Base-by-base conservation (phyloP, 495 filamentous ascomycete species). In the Neurospora sp. region DNA sequence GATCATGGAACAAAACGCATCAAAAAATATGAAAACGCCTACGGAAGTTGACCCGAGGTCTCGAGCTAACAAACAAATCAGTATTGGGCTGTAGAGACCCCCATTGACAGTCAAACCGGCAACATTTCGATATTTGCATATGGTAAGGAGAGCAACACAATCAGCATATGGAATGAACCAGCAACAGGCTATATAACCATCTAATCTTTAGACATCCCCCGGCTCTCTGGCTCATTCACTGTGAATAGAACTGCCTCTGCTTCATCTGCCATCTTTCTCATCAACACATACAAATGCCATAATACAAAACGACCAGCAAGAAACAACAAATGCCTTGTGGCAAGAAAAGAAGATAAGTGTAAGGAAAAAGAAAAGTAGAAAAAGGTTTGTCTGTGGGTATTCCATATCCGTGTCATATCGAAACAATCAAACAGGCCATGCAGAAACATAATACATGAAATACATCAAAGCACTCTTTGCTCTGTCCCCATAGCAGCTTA, bases 371-470 rank as follows among this genome's bases (percentile, higher is more conserved):
- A 40, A 68, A 48, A 70, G 66, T 40, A 20, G 40, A 71, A 22
- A 38, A 48, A 59, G 69, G 27, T 20, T 74, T 27, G 46, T 53
- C 46, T 74, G 31, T 35, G 76, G 76, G 75, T 76, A 78, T 78
- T 78, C 73, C 74, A 72, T 72, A 75, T 68, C 74, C 72, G 69
- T 9, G 48, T 69, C 73, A 76, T 73, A 40, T 72, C 69, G 71
- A 73, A 70, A 74, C 61, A 61, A 61, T 31, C 53, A 61, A 61
- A 61, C 53, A 61, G 22, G 53, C 53, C 53, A 61, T 61, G 22
- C 12, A 61, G 53, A 75, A 79, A 75, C 74, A 72, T 75, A 72
- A 70, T 75, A 77, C 74, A 78, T 74, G 42, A 74, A 70, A 75
- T 31, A 16, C 22, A 61, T 61, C 27, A 16, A 61, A 61, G 27